phyloP scores from a whole-genome alignment of 345 rosid species.

The Moricandia moricandioides region DNA sequence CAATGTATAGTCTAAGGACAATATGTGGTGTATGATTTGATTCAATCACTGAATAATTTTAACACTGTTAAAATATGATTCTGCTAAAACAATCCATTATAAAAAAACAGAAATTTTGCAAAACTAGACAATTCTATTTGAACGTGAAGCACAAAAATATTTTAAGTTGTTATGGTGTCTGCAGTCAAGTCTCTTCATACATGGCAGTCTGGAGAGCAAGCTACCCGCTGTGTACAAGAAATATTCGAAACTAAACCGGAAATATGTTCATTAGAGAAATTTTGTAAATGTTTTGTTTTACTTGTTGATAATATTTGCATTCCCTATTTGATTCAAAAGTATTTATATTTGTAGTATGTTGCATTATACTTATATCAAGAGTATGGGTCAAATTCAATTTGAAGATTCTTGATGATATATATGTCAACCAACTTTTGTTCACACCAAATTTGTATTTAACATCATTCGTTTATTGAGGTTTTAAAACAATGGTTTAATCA shows the following conservation, averaged over 20 bases:
- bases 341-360: too few species aligned
- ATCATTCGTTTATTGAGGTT: background rate
- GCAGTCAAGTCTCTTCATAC: too few species aligned
- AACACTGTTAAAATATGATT: too few species aligned
- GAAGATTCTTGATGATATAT: background rate
- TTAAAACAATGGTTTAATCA: background rate
- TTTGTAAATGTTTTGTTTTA: background rate
- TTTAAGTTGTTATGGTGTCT: too few species aligned
- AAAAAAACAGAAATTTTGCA: too few species aligned
- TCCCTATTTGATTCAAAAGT: slow-evolving; percentile 6
- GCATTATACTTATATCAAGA: too few species aligned
- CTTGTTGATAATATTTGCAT: slow-evolving; percentile 1
- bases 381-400: background rate
- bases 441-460: background rate
- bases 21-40: too few species aligned
- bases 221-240: slow-evolving; percentile 59
- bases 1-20: too few species aligned
- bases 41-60: too few species aligned
- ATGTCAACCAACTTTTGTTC: background rate
- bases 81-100: too few species aligned
- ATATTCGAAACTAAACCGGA: slow-evolving; percentile 48
- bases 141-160: too few species aligned
- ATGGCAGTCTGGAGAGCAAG: slow-evolving; percentile 28
- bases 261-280: background rate
- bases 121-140: too few species aligned